These are phyloP conservation scores for Globisporangium perplexum DNA, from an alignment of 352 stramenopile genomes.

Conservation along the genomic window DNA sequence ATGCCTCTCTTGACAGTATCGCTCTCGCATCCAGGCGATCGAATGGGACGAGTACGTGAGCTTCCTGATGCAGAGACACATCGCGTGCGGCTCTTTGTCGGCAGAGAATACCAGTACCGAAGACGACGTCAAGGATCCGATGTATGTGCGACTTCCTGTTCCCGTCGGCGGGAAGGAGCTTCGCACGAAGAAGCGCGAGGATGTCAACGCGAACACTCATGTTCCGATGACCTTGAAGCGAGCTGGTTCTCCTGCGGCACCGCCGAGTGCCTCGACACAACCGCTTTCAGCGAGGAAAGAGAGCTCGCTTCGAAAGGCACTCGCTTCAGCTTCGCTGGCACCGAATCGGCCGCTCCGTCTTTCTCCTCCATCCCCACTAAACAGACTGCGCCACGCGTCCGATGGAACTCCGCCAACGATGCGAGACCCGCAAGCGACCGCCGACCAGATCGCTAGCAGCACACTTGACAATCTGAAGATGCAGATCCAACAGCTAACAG, in stretches of 20 bases:
- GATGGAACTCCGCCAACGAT: not conserved
- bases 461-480: slow-evolving; percentile 2
- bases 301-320: not conserved
- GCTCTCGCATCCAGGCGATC: slow-evolving; percentile 19
- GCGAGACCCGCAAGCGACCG: not conserved
- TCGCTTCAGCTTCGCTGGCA: not conserved
- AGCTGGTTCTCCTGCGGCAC: not conserved
- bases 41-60: slow-evolving; percentile 57
- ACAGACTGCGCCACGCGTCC: no score
- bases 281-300: not conserved
- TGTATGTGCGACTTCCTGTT: not conserved
- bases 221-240: not conserved
- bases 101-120: not conserved
- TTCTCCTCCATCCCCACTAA: not conserved
- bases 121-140: not conserved
- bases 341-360: not conserved
- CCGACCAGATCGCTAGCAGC: not conserved
- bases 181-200: slow-evolving; percentile 25
- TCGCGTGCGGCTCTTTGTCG: not conserved
- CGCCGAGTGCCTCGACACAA: no score
- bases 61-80: slow-evolving; percentile 26
- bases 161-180: slow-evolving; percentile 15
- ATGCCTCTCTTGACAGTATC: not conserved
- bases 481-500: not conserved
- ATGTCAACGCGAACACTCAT: slow-evolving; percentile 5